Percentiles rank a stretch among this genome's conserved stretches.
Conservation (phyloP, 768 basidiomycete species). For the Mycena epipterygia region DNA sequence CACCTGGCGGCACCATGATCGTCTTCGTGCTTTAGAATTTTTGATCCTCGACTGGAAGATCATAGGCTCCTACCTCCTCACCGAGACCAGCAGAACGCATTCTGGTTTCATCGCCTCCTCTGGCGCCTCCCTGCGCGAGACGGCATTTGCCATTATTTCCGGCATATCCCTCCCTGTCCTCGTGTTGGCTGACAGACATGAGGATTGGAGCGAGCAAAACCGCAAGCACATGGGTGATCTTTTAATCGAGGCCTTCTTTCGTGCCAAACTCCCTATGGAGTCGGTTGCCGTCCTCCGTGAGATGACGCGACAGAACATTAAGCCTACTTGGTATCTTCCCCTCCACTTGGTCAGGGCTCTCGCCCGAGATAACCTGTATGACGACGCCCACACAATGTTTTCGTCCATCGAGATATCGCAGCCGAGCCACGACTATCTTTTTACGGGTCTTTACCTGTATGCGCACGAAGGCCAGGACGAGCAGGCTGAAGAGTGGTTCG, state of each 20-base stretch:
- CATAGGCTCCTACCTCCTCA: conserved; percentile 37
- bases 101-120: not conserved
- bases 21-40: conserved; percentile 48
- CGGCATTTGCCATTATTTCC: conserved; percentile 43
- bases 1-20: conserved; percentile 48
- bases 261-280: conserved; percentile 47
- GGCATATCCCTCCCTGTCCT: conserved; percentile 50
- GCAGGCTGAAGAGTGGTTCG: conserved; percentile 60
- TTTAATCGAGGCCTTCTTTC: conserved; percentile 57
- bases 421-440: conserved; percentile 45
- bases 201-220: conserved; percentile 42
- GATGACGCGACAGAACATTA: conserved; percentile 53
- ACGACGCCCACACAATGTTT: conserved; percentile 61
- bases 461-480: conserved; percentile 65
- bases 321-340: conserved; percentile 44
- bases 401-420: conserved; percentile 40
- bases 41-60: conserved; percentile 34
- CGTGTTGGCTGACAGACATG: conserved; percentile 39
- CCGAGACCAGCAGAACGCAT: conserved; percentile 33
- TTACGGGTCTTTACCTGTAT: conserved; percentile 65
- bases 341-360: conserved; percentile 59
- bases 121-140: conserved; percentile 45
- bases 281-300: conserved; percentile 57
- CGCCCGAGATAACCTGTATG: conserved; percentile 52
- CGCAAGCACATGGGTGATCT: conserved; percentile 52